phyloP scores from a whole-genome alignment of 2,329 filamentous ascomycete species.

The Basipetospora sp. region DNA sequence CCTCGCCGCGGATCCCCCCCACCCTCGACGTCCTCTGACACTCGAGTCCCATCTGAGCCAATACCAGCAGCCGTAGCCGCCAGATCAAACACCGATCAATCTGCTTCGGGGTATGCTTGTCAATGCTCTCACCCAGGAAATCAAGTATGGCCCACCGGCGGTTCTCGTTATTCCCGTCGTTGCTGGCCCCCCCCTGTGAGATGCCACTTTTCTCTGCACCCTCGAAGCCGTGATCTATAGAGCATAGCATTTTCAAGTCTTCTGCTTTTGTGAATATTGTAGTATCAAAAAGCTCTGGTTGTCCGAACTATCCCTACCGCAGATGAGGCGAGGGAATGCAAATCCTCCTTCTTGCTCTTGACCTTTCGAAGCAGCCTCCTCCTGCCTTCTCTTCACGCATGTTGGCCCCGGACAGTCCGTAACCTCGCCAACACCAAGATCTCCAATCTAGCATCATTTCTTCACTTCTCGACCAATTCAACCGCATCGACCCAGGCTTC shows the following conservation, averaged over 20 bases:
- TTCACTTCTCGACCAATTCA: slow-evolving; percentile 2
- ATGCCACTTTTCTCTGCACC: too few species aligned
- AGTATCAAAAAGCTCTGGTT: background rate
- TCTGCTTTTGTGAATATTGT: background rate
- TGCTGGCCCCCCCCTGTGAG: too few species aligned
- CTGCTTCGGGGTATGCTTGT: background rate
- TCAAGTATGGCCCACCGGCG: too few species aligned
- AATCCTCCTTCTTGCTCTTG: slow-evolving; percentile 4
- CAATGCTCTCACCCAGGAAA: background rate
- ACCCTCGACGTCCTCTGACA: slow-evolving; percentile 3
- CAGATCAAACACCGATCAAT: slow-evolving; percentile 3
- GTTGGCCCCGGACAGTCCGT: background rate
- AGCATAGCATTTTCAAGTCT: background rate
- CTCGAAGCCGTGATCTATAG: too few species aligned
- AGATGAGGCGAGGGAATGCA: slow-evolving; percentile 6
- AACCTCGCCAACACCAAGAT: slow-evolving; percentile 2
- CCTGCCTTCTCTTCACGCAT: background rate
- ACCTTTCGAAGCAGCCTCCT: too few species aligned
- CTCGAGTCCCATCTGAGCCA: slow-evolving; percentile 1
- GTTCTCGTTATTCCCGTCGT: too few species aligned
- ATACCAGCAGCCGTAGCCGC: background rate
- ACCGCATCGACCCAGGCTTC: slow-evolving; percentile 5
- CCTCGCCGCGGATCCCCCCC: background rate
- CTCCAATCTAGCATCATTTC: slow-evolving; percentile 3
- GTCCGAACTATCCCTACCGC: slow-evolving; percentile 5